Evolutionary conservation across 1,284 basidiomycete genomes (phyloP).

Genomic region (Cerrena zonata): DNA sequence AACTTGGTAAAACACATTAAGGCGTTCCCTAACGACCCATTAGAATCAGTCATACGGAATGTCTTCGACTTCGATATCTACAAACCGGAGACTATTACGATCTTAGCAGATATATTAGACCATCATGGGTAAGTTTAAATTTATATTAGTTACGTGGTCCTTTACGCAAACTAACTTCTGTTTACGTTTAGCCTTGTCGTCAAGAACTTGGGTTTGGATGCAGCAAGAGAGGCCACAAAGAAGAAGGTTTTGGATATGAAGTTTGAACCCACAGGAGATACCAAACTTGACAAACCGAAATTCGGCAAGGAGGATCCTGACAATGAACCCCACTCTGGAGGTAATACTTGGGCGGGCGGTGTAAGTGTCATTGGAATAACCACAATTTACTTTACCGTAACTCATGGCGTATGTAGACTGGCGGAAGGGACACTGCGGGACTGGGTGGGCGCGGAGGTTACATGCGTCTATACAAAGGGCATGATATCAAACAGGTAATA

Average conservation of each 20-base stretch:
- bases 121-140: constrained; percentile 46
- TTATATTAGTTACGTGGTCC: neutral
- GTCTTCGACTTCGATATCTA: constrained; percentile 67
- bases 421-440: constrained; percentile 63
- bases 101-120: constrained; percentile 48
- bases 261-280: constrained; percentile 48
- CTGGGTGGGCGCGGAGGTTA: constrained; percentile 60
- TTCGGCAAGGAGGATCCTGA: constrained; percentile 52
- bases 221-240: constrained; percentile 45
- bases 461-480: constrained; percentile 59
- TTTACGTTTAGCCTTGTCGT: constrained; percentile 40
- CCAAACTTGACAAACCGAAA: constrained; percentile 46
- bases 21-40: constrained; percentile 50
- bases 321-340: constrained; percentile 52
- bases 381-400: constrained; percentile 4
- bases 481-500: constrained; percentile 54
- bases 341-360: constrained; percentile 58
- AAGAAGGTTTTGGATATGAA: constrained; percentile 48
- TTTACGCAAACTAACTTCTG: neutral
- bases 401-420: constrained; percentile 36
- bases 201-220: constrained; percentile 47
- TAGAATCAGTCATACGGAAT: constrained; percentile 53
- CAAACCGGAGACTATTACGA: constrained; percentile 57
- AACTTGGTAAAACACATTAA: constrained; percentile 59
- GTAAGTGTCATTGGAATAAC: too few species aligned